Conservation (phyloP, 306 rosid genomes). For the Sindora glabra region DNA sequence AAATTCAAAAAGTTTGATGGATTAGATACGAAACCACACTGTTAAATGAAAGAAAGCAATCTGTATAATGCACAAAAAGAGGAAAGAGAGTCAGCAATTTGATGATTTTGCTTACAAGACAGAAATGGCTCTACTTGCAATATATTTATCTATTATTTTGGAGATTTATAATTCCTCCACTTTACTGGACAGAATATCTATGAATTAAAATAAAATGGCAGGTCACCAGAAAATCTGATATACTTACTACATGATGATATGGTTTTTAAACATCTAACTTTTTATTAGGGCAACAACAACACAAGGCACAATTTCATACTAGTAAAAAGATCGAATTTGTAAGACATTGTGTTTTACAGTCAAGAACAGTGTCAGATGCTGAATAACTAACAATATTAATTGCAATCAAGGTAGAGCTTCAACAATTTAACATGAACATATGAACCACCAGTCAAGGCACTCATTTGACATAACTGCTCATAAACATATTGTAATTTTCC, state of each 20-base stretch:
- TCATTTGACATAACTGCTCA: background rate
- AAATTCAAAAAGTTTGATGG: constrained; percentile 2
- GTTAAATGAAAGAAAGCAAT: constrained; percentile 6
- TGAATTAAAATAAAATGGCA: too few species aligned
- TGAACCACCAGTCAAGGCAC: background rate
- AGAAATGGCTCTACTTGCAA: too few species aligned
- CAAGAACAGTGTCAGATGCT: background rate
- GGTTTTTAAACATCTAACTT: background rate
- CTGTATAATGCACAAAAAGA: background rate
- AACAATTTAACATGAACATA: background rate
- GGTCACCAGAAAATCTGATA: background rate
- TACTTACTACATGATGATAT: background rate
- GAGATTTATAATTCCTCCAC: too few species aligned
- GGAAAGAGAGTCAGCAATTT: background rate
- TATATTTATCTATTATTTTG: too few species aligned
- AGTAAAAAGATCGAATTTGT: too few species aligned
- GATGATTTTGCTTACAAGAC: too few species aligned
- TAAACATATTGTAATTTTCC: background rate
- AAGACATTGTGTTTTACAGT: too few species aligned
- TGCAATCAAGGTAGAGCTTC: background rate
- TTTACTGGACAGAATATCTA: too few species aligned
- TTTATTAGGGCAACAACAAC: background rate
- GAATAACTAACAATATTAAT: background rate
- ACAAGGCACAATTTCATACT: too few species aligned
- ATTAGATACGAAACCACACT: background rate